Base-by-base conservation (phyloP, 305 asterid genomes). In the Plantago lanceolata region DNA sequence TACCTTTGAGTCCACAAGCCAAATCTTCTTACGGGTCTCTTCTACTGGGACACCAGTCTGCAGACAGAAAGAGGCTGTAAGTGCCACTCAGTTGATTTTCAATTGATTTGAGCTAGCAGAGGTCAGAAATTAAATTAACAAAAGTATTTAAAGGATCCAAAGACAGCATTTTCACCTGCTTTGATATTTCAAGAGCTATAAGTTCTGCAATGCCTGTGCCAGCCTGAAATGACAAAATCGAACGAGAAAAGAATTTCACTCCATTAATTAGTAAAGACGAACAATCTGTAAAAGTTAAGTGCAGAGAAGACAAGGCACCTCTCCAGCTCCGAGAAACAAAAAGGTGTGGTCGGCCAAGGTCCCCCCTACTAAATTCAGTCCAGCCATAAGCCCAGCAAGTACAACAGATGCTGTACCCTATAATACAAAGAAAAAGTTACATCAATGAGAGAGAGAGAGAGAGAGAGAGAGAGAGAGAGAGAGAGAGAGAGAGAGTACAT, bases 321-420 rank as follows among this genome's bases (percentile, higher is more conserved):
- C 99, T 69, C 97, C 97, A 45, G 99, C 99, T 76, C 99, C 99
- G 70, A 94, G 96, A 78, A 94, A 94, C 71, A 94, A 79, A 72
- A 90, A 90, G 0, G 80, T 81, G 55, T 94, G 97, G 33, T 90
- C 93, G 1, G 95, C 87, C 78, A 94, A 83, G 71, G 80, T 78
- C 20, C 96, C 96, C 37, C 96, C 95, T 2, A 88, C 95, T 73
- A 88, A 71, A 62, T 86, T 84, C 55, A 90, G 82, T 40, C 95
- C 68, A 31, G 96, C 79, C 74, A 90, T 83, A 61, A 94, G 85
- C 62, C 99, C 99, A 0, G 95, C 76, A 73, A 94, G 96, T 57
- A 90, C 96, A 73, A 94, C 99, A 59, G 99, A 86, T 67, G 99
- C 97, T 3, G 99, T 94, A 45, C 99, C 99, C 97, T 94, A 81